Percentiles rank a stretch among this genome's conserved stretches.
These are phyloP conservation scores for Aspergillus japonicus DNA, from an alignment of 2,329 filamentous ascomycete species.

Conservation along the genomic window DNA sequence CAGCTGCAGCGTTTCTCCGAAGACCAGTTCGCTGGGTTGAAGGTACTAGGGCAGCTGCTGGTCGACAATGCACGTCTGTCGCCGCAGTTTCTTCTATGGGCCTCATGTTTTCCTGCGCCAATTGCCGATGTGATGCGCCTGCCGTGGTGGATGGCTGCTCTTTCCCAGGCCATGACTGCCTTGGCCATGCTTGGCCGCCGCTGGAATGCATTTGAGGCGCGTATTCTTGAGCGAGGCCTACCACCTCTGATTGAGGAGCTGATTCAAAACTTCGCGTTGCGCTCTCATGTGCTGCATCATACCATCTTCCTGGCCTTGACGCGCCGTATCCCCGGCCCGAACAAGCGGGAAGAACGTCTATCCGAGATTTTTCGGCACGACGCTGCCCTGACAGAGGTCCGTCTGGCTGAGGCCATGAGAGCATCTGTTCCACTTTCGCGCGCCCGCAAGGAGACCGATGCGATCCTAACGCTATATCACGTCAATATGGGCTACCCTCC, in stretches of 20 bases:
- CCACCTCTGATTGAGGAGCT: conserved; percentile 62
- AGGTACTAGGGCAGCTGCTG: conserved; percentile 46
- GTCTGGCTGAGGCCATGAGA: neutral
- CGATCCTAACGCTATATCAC: conserved; percentile 5
- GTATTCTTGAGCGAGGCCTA: conserved; percentile 39
- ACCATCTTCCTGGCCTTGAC: conserved; percentile 51
- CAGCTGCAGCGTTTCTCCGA: conserved; percentile 37
- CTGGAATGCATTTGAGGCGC: conserved; percentile 41
- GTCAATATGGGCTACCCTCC: neutral
- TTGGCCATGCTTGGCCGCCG: conserved; percentile 44
- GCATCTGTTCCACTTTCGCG: neutral
- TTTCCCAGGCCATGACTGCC: conserved; percentile 46
- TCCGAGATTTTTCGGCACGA: conserved; percentile 22
- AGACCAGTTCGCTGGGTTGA: conserved; percentile 29
- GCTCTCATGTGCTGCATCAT: conserved; percentile 53
- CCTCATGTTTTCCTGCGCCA: conserved; percentile 49
- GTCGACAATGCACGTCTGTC: conserved; percentile 47
- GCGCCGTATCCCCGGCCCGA: conserved; percentile 25
- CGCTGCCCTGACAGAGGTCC: neutral
- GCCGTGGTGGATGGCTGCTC: conserved; percentile 32
- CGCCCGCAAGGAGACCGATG: neutral
- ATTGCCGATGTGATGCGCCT: conserved; percentile 28
- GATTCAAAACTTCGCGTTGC: conserved; percentile 46
- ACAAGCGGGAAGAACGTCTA: conserved; percentile 15
- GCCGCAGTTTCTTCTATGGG: conserved; percentile 44